Evolutionary conservation across 257 asterid genomes (phyloP), one percentile per base, ranked within the genome.

Genomic region (Solanum etuberosum): DNA sequence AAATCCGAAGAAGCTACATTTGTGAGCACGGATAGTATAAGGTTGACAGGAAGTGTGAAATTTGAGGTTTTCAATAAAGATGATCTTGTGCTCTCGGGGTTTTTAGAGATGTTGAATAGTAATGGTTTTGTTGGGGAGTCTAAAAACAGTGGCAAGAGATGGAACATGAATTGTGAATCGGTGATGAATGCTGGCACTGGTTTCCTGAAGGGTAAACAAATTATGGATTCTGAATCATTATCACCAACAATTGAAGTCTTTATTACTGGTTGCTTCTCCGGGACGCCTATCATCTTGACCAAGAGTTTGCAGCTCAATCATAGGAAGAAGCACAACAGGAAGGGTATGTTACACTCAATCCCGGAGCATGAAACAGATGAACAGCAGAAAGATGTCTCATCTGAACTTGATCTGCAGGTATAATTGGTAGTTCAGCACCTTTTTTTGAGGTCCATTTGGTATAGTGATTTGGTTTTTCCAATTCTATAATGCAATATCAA

Each of bases 1-100:
- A 93, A 91, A 94, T 93, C 98, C 0, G 98, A 97, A 85, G 98
- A 97, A 90, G 96, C 95, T 29, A 97, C 98, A 21, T 97, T 94
- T 90, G 98, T 97, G 37, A 91, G 97, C 90, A 97, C 99, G 0
- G 94, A 94, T 86, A 88, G 96, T 90, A 85, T 95, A 83, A 93
- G 95, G 86, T 87, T 94, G 70, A 95, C 97, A 0, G 95, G 94
- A 61, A 93, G 93, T 86, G 95, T 93, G 87, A 97, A 88, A 82
- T 94, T 97, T 70, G 97, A 94, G 91, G 98, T 94, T 34, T 93
- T 93, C 29, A 92, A 94, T 83, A 88, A 90, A 87, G 92, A 88
- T 6, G 95, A 94, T 72, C 92, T 93, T 32, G 89, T 95, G 86
- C 91, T 97, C 63, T 91, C 96, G 4, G 98, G 99, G 87, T 89